Evolutionary conservation across 345 rosid genomes (phyloP), one percentile per base, ranked within the genome.

Genomic region (Moringa oleifera): DNA sequence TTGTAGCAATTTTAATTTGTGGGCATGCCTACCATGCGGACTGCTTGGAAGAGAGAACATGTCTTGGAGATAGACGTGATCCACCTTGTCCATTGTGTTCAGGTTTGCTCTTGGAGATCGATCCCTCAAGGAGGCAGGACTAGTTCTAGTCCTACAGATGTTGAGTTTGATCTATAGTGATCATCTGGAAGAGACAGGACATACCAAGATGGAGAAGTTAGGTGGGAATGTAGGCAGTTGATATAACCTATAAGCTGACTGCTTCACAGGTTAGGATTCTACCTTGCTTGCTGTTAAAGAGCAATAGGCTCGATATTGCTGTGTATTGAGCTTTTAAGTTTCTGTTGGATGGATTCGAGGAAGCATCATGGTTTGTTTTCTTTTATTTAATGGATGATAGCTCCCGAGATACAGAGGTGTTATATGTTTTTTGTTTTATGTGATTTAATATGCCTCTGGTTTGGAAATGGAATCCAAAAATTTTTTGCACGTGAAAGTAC

Each of bases 21-120:
- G 86, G 91, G 20, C 88, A 86, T 69, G 73, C 72, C 51, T 86
- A 79, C 65, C 91, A 86, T 65, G 85, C 83, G 6, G 86, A 81
- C 25, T 86, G 91, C 65, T 63, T 83, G 72, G 89, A 86, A 68
- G 72, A 71, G 62, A 80, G 65, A 69, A 79, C 91, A 20, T 31
- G 74, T 3, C 5, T 49, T 10, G 81, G 79, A 62, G 76, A 81
- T 25, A 74, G 58, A 59, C 53, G 60, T 0, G 91, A 86, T 41
- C 91, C 91, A 0, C 76, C 75, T 1, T 86, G 91, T 19, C 85
- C 78, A 0, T 23, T 75, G 47, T 86, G 91, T 69, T 54, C 7
- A 19, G 73, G 81, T 61, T 58, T 51, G n/a, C 20, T 33, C 28
- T 45, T 62, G 19, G 65, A 71, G 55, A 60, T 16, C 37, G 70